These are phyloP conservation scores for Salix caprea DNA, from an alignment of 345 rosid genomes.

Conservation along the genomic window DNA sequence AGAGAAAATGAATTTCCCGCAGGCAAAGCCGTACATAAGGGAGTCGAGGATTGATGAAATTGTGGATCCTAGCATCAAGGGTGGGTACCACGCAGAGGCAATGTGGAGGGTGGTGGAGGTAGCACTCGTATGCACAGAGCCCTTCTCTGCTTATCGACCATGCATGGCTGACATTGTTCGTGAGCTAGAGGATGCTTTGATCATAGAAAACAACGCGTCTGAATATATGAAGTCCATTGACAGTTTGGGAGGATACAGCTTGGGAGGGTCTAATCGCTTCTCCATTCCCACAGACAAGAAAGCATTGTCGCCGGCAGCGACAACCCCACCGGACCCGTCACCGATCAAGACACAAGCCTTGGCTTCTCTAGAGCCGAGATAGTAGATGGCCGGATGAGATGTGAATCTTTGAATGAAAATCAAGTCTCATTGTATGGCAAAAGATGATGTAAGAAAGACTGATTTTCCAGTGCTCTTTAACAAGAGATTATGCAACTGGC, in stretches of 20 bases:
- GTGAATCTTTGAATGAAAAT: conserved; percentile 12
- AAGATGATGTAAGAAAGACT: conserved; percentile 1
- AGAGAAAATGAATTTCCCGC: conserved; percentile 18
- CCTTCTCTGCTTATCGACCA: conserved; percentile 55
- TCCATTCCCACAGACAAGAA: conserved; percentile 43
- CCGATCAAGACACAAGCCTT: conserved; percentile 35
- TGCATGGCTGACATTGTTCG: conserved; percentile 58
- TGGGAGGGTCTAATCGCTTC: conserved; percentile 52
- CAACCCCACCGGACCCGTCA: conserved; percentile 40
- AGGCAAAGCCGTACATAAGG: conserved; percentile 62
- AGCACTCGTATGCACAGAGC: conserved; percentile 62
- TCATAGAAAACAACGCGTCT: conserved; percentile 73
- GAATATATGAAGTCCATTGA: conserved; percentile 73
- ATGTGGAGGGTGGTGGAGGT: conserved; percentile 79
- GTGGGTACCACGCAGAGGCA: conserved; percentile 67
- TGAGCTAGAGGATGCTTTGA: conserved; percentile 66
- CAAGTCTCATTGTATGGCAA: conserved; percentile 2
- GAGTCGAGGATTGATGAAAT: conserved; percentile 68
- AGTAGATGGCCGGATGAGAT: conserved; percentile 15
- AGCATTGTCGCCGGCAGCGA: conserved; percentile 31
- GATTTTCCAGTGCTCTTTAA: conserved; percentile 3
- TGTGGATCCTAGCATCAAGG: conserved; percentile 61
- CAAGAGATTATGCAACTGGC: neutral
- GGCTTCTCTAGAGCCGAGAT: conserved; percentile 51
- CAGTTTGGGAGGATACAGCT: conserved; percentile 53